Evolutionary conservation across 1,139 yeast genomes (phyloP), one percentile per base, ranked within the genome.

Genomic region (Tardiomyces blankii): DNA sequence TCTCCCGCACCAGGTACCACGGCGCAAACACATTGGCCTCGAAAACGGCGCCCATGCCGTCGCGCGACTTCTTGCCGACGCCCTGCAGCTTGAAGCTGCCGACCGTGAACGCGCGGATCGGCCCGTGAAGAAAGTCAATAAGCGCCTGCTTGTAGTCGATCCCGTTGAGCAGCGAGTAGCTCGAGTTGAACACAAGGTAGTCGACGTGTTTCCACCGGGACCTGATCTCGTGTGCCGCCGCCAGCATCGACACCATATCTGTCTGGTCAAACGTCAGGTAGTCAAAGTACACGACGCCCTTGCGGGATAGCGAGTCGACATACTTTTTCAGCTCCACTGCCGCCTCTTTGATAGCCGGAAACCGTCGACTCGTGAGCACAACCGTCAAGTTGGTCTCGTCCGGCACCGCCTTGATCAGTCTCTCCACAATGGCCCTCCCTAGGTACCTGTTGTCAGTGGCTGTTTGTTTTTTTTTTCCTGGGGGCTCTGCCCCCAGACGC

Each of bases 11-110:
- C 44, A 91, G 68, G 62, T 81, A 91, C 67, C 85, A 89, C 1
- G 97, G 98, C 0, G 95, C 95, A 65, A 93, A 85, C 13, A 89
- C 95, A 60, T 91, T 91, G 5, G 95, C 95, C 65, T 91, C 96
- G 66, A 91, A 93, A 5, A 88, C 89, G 35, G 84, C 67, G 1
- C 98, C 97, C 70, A 91, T 57, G 0, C 78, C 88, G 50, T 70
- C 74, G 56, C 78, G 87, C 1, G 95, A 76, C 55, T 73, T 77
- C 27, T 80, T 78, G 2, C 96, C 96, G 2, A 75, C 71, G 48
- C 74, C 71, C 66, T 91, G 97, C 30, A 82, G 73, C 63, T 91
- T 89, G 66, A 84, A 89, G 1, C 80, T 78, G 50, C 79, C 81
- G 3, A 61, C 59, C 0, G 96, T 88, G 16, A 84, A 91, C 1